phyloP scores from a whole-genome alignment of 2,329 filamentous ascomycete species.

The Talaromyces albobiverticillius region DNA sequence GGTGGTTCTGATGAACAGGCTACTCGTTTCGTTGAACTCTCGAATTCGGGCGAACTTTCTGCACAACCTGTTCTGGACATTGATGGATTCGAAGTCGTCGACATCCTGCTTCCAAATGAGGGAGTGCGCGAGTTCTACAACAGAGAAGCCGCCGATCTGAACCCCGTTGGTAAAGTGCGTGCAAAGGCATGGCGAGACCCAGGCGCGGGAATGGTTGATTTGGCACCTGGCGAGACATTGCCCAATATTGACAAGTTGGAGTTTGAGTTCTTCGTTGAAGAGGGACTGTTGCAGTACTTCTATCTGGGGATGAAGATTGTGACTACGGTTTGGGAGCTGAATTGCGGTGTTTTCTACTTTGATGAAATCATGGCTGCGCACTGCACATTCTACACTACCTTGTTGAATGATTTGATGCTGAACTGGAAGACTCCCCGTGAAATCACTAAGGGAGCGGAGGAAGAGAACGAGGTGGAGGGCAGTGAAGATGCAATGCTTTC shows the following conservation, averaged over 20 bases:
- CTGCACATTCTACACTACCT: slow-evolving; percentile 62
- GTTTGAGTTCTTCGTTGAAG: slow-evolving; percentile 67
- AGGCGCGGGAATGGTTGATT: slow-evolving; percentile 34
- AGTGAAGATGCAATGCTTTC: not conserved
- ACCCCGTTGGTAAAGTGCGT: slow-evolving; percentile 52
- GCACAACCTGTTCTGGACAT: slow-evolving; percentile 48
- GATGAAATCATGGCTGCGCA: slow-evolving; percentile 55
- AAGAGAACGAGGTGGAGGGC: slow-evolving; percentile 16
- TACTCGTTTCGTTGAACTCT: slow-evolving; percentile 36
- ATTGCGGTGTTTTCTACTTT: slow-evolving; percentile 63
- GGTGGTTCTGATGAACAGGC: slow-evolving; percentile 41
- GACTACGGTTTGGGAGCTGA: slow-evolving; percentile 55
- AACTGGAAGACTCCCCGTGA: slow-evolving; percentile 59
- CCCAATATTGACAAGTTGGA: slow-evolving; percentile 23
- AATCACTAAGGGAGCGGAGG: not conserved
- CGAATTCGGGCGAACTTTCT: slow-evolving; percentile 32
- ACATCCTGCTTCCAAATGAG: slow-evolving; percentile 47
- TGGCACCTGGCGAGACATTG: slow-evolving; percentile 32
- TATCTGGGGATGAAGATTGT: slow-evolving; percentile 64
- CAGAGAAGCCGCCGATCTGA: slow-evolving; percentile 40
- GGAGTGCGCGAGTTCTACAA: slow-evolving; percentile 50
- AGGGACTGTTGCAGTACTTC: slow-evolving; percentile 55
- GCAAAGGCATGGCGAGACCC: slow-evolving; percentile 52
- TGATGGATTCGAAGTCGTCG: slow-evolving; percentile 60
- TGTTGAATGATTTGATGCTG: slow-evolving; percentile 68